These are phyloP conservation scores for Orbilia oligospora DNA, from an alignment of 2,329 filamentous ascomycete species.

Conservation along the genomic window DNA sequence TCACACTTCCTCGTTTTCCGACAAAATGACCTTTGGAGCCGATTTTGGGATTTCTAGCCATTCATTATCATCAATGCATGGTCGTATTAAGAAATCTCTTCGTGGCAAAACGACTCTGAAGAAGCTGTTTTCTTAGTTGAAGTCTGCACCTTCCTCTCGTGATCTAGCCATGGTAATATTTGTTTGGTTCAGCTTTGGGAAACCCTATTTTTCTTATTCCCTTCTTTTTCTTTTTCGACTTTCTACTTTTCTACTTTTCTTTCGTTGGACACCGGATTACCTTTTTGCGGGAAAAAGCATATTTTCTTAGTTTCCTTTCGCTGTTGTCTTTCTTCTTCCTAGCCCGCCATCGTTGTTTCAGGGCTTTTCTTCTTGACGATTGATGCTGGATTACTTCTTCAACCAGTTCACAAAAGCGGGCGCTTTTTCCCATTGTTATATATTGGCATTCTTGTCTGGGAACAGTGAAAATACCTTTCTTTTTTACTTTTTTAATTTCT, in stretches of 20 bases:
- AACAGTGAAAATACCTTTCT: slow-evolving; percentile 24
- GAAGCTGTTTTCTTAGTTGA: slow-evolving; percentile 50
- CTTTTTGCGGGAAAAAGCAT: slow-evolving; percentile 31
- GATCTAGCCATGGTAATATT: slow-evolving; percentile 27
- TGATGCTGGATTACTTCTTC: slow-evolving; percentile 5
- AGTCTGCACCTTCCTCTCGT: slow-evolving; percentile 10
- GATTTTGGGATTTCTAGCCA: slow-evolving; percentile 50
- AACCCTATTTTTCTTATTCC: slow-evolving; percentile 21
- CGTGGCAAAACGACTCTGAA: slow-evolving; percentile 44
- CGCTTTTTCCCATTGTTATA: slow-evolving; percentile 25
- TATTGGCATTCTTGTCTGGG: slow-evolving; percentile 25
- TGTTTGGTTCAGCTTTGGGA: slow-evolving; percentile 7
- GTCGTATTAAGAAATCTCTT: slow-evolving; percentile 54
- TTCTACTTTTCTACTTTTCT: slow-evolving; percentile 1
- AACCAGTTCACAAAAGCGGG: slow-evolving; percentile 18
- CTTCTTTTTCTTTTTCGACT: slow-evolving; percentile 9
- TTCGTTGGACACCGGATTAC: slow-evolving; percentile 47
- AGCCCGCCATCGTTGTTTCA: slow-evolving; percentile 1
- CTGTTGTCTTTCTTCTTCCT: slow-evolving; percentile 19
- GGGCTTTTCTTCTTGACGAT: slow-evolving; percentile 19
- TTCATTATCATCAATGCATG: slow-evolving; percentile 53
- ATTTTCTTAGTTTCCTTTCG: slow-evolving; percentile 42
- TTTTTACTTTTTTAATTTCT: background rate
- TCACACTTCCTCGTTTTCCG: slow-evolving; percentile 49
- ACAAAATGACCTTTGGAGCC: slow-evolving; percentile 40